phyloP scores from a whole-genome alignment of 805 yeast species.

The Candida jianshihensis region DNA sequence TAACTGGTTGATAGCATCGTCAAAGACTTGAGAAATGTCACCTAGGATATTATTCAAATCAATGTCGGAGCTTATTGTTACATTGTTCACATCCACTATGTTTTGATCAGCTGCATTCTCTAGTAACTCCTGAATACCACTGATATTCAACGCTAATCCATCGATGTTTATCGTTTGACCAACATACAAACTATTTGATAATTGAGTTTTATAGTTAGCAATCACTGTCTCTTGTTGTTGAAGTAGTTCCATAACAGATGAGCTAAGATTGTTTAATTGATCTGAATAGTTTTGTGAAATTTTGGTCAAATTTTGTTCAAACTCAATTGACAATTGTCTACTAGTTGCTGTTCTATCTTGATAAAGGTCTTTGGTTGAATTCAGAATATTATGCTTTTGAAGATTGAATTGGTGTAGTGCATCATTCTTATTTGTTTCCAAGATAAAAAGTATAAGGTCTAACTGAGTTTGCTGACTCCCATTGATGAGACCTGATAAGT shows the following conservation, averaged over 20 bases:
- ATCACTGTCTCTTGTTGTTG: not conserved
- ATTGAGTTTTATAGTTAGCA: not conserved
- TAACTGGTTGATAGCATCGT: not conserved
- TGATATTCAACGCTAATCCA: slow-evolving; percentile 1
- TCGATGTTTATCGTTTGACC: slow-evolving; percentile 1
- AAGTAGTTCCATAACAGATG: not conserved
- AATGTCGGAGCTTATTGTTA: not conserved
- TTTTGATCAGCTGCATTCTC: not conserved
- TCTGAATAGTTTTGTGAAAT: not conserved
- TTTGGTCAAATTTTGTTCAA: not conserved
- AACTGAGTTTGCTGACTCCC: too few species aligned
- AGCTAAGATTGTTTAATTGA: not conserved
- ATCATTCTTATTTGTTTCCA: too few species aligned
- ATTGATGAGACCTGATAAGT: too few species aligned
- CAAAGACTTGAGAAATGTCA: not conserved
- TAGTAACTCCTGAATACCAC: not conserved
- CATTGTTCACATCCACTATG: not conserved
- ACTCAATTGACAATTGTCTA: not conserved
- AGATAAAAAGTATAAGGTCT: too few species aligned
- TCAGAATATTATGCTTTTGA: too few species aligned
- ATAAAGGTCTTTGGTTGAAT: not conserved
- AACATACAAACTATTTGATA: slow-evolving; percentile 1
- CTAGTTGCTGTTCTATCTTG: not conserved
- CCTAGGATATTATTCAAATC: not conserved
- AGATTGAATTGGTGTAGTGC: too few species aligned